Conservation (phyloP, 2,329 filamentous ascomycete species). For the Pseudogymnoascus sp. region DNA sequence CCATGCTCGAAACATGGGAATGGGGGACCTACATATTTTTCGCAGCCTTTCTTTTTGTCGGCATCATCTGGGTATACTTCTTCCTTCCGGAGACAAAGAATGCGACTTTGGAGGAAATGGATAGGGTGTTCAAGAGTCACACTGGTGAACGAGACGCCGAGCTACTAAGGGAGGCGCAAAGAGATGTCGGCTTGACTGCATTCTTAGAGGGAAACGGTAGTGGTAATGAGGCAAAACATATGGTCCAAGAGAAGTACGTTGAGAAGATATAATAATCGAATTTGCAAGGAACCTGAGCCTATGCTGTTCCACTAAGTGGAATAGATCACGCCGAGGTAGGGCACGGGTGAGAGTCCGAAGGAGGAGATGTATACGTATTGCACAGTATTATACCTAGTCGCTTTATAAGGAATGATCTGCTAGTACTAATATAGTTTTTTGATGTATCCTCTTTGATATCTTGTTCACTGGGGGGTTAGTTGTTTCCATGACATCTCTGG, state of each 20-base stretch:
- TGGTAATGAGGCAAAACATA: neutral
- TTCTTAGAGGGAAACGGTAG: conserved; percentile 10
- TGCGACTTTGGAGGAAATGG: conserved; percentile 47
- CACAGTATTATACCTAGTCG: neutral
- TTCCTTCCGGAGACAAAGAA: conserved; percentile 49
- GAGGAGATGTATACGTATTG: neutral
- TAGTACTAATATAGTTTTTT: neutral
- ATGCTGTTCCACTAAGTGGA: neutral
- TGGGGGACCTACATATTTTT: conserved; percentile 53
- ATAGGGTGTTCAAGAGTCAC: conserved; percentile 40
- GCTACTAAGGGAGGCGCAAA: conserved; percentile 21
- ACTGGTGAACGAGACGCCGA: conserved; percentile 27
- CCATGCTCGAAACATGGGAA: conserved; percentile 34
- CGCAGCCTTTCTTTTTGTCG: conserved; percentile 38
- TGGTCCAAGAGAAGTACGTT: neutral
- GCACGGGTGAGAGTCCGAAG: neutral
- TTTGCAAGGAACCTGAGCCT: neutral
- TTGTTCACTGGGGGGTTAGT: too few relatives aligned
- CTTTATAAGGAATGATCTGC: neutral
- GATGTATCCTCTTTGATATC: too few relatives aligned
- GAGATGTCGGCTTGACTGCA: conserved; percentile 22
- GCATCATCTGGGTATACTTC: conserved; percentile 42
- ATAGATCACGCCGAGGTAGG: neutral
- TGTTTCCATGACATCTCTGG: neutral
- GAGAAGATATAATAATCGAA: neutral